Conservation (phyloP, 2,329 filamentous ascomycete genomes). For the Aureobasidium sp. region DNA sequence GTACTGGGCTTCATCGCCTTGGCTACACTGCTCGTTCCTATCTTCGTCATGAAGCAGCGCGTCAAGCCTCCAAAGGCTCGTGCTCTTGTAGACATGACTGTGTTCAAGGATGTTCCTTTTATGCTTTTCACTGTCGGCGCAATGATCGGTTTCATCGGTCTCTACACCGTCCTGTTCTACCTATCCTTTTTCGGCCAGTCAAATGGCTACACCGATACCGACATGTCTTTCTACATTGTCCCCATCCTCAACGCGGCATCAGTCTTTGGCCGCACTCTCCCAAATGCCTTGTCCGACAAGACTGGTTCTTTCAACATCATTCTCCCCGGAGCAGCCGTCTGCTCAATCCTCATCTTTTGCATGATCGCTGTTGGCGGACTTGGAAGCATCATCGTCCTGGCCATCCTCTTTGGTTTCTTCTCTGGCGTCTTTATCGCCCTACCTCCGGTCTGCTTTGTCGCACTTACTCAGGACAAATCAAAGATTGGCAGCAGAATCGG, state of each 20-base stretch:
- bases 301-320: slow-evolving; percentile 35
- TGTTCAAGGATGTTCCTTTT: slow-evolving; percentile 35
- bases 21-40: slow-evolving; percentile 34
- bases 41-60: slow-evolving; percentile 24
- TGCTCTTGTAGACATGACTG: slow-evolving; percentile 33
- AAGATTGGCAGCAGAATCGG: slow-evolving; percentile 41
- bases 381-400: slow-evolving; percentile 30
- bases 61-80: slow-evolving; percentile 32
- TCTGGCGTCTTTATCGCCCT: slow-evolving; percentile 39
- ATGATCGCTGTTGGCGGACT: slow-evolving; percentile 32
- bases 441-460: slow-evolving; percentile 35
- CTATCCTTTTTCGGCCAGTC: slow-evolving; percentile 33
- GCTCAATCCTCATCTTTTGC: slow-evolving; percentile 32
- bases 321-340: slow-evolving; percentile 26
- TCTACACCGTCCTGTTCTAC: slow-evolving; percentile 37
- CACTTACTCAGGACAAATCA: slow-evolving; percentile 35
- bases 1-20: slow-evolving; percentile 47
- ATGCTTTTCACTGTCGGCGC: slow-evolving; percentile 28
- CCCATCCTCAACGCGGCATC: slow-evolving; percentile 38
- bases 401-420: slow-evolving; percentile 38
- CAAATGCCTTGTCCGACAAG: slow-evolving; percentile 34
- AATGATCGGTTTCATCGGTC: slow-evolving; percentile 37
- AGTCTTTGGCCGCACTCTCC: slow-evolving; percentile 35
- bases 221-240: slow-evolving; percentile 38
- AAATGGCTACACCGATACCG: slow-evolving; percentile 26